phyloP scores from a whole-genome alignment of 169 alveolate genomes.

The Cryptosporidium tyzzeri region DNA sequence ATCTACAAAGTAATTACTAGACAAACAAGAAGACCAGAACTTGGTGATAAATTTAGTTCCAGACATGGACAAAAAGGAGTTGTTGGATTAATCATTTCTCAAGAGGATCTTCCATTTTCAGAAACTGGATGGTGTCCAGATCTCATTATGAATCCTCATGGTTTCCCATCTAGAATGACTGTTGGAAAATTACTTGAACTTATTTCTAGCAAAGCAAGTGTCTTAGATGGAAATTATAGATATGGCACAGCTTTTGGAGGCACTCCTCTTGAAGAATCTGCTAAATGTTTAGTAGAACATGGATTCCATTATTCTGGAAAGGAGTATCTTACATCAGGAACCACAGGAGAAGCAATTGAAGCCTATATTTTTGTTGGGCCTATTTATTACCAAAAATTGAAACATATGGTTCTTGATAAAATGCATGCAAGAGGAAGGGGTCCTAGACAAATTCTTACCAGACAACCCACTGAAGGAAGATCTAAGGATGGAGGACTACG shows the following conservation, averaged over 20 bases:
- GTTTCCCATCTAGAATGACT: constrained; percentile 99
- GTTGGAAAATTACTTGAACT: constrained; percentile 99
- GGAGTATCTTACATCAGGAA: constrained; percentile 96
- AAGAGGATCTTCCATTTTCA: constrained; percentile 98
- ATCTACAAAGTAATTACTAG: constrained; percentile 92
- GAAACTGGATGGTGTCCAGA: constrained; percentile 99
- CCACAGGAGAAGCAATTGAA: constrained; percentile 98
- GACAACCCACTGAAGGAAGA: constrained; percentile 99
- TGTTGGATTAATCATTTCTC: constrained; percentile 97
- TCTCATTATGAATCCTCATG: constrained; percentile 99
- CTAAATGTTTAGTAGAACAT: constrained; percentile 89
- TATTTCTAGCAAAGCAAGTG: constrained; percentile 96
- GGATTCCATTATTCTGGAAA: constrained; percentile 94
- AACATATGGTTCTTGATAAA: constrained; percentile 99
- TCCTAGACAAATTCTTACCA: constrained; percentile 96
- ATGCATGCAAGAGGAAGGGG: constrained; percentile 99
- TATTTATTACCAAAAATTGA: constrained; percentile 98
- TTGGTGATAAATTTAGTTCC: constrained; percentile 98
- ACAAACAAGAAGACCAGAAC: constrained; percentile 96
- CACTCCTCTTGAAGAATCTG: constrained; percentile 91
- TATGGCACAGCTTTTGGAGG: constrained; percentile 99
- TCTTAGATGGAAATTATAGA: constrained; percentile 93
- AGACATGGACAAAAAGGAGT: constrained; percentile 99
- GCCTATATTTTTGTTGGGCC: constrained; percentile 98
- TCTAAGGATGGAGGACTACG: constrained; percentile 99